phyloP scores from a whole-genome alignment of 352 stramenopile species.

The Phytopythium cucurbitacearum region DNA sequence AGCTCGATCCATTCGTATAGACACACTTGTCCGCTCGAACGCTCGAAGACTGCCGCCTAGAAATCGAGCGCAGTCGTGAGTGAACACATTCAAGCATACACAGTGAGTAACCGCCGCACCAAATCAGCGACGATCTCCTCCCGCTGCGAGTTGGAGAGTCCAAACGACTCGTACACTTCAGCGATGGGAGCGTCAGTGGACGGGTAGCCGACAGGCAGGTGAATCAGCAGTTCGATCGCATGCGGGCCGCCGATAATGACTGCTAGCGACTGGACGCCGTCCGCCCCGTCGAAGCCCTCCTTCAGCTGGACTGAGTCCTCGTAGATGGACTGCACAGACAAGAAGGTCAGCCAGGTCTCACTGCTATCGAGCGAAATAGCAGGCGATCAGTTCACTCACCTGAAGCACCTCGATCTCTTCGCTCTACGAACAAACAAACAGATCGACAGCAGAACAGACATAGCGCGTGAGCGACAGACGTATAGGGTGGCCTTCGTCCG shows the following conservation, averaged over 20 bases:
- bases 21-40: conserved; percentile 74
- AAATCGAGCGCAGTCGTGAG: neutral
- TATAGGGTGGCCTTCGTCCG: too few relatives aligned
- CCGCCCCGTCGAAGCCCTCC: conserved; percentile 32
- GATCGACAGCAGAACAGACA: too few relatives aligned
- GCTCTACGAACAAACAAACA: conserved; percentile 17
- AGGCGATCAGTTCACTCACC: conserved; percentile 19
- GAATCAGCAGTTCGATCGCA: conserved; percentile 62
- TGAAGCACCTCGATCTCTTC: conserved; percentile 77
- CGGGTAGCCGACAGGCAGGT: conserved; percentile 71
- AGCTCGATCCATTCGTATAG: conserved; percentile 87
- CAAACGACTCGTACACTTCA: conserved; percentile 80
- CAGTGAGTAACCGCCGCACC: conserved; percentile 13
- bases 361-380: neutral
- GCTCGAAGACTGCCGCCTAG: conserved; percentile 58
- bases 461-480: too few relatives aligned
- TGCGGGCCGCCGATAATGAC: conserved; percentile 56
- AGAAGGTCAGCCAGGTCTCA: neutral
- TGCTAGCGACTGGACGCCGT: conserved; percentile 46
- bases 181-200: conserved; percentile 62
- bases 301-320: conserved; percentile 61
- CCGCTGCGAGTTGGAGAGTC: conserved; percentile 63
- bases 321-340: conserved; percentile 60
- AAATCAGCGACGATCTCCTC: conserved; percentile 61
- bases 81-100: neutral